Percentiles rank a stretch among this genome's conserved stretches.
These are phyloP conservation scores for Phyllosticta citriasiana DNA, from an alignment of 2,329 filamentous ascomycete species.

Conservation along the genomic window DNA sequence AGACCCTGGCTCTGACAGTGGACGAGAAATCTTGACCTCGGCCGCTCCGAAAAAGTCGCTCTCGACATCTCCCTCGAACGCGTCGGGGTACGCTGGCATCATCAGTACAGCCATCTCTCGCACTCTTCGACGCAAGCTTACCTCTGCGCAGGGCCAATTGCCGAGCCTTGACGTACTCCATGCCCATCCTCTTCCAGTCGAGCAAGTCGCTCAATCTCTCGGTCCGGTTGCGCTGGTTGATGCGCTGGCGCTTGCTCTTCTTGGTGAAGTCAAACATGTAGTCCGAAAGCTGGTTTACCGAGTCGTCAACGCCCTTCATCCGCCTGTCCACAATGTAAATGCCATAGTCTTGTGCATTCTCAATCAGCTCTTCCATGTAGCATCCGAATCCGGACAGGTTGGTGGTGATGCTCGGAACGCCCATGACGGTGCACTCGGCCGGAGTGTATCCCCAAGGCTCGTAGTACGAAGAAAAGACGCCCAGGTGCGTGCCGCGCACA, in stretches of 20 bases:
- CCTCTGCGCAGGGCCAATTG: slow-evolving; percentile 77
- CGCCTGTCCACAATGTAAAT: slow-evolving; percentile 98
- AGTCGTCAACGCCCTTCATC: slow-evolving; percentile 92
- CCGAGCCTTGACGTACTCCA: slow-evolving; percentile 97
- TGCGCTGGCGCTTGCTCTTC: slow-evolving; percentile 91
- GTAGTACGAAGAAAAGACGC: slow-evolving; percentile 95
- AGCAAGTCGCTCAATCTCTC: slow-evolving; percentile 89
- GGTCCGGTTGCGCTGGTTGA: slow-evolving; percentile 96
- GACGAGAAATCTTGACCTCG: slow-evolving; percentile 89
- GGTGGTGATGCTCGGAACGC: slow-evolving; percentile 94
- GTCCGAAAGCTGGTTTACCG: slow-evolving; percentile 84
- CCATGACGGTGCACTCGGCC: slow-evolving; percentile 97
- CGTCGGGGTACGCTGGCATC: slow-evolving; percentile 65
- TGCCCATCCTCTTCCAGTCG: slow-evolving; percentile 98
- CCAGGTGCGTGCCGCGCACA: slow-evolving; percentile 89
- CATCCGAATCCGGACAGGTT: slow-evolving; percentile 97
- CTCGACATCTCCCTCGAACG: slow-evolving; percentile 68
- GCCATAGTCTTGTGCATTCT: slow-evolving; percentile 95
- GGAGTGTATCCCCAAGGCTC: slow-evolving; percentile 99
- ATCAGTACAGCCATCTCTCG: background rate
- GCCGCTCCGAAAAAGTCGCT: slow-evolving; percentile 86
- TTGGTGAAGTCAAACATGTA: slow-evolving; percentile 90
- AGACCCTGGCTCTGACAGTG: slow-evolving; percentile 87
- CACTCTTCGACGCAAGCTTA: slow-evolving; percentile 14
- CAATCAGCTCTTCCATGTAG: slow-evolving; percentile 98